phyloP scores from a whole-genome alignment of 2,329 filamentous ascomycete species.

The Thermoascus crustaceus region DNA sequence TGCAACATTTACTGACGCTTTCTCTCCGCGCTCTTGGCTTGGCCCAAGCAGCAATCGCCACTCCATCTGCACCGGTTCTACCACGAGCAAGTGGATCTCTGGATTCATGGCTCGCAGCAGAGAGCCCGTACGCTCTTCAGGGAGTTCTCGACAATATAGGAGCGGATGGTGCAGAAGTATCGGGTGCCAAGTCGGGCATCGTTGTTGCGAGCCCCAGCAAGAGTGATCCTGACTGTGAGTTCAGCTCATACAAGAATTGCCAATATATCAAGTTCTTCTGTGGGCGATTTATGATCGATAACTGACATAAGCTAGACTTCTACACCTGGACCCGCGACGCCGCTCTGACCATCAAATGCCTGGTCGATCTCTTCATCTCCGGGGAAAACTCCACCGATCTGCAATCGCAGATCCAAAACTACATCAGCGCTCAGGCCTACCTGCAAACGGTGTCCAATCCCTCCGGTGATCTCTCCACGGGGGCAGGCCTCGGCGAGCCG shows the following conservation, averaged over 20 bases:
- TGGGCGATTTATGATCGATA: too few species aligned
- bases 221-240: slow-evolving; percentile 46
- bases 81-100: slow-evolving; percentile 13
- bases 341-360: slow-evolving; percentile 60
- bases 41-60: not conserved
- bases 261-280: not conserved
- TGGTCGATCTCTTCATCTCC: slow-evolving; percentile 59
- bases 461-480: slow-evolving; percentile 47
- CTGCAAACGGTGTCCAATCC: slow-evolving; percentile 61
- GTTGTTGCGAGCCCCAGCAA: slow-evolving; percentile 52
- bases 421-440: slow-evolving; percentile 56
- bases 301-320: slow-evolving; percentile 46
- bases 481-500: slow-evolving; percentile 59
- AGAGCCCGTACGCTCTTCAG: slow-evolving; percentile 45
- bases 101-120: slow-evolving; percentile 33
- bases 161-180: slow-evolving; percentile 40
- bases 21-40: not conserved
- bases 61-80: not conserved
- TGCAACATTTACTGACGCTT: too few species aligned
- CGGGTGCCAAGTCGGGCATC: slow-evolving; percentile 43
- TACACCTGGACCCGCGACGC: slow-evolving; percentile 73
- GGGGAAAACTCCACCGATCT: slow-evolving; percentile 54
- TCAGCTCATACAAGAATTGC: not conserved
- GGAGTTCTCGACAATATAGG: slow-evolving; percentile 51
- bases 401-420: slow-evolving; percentile 57